Base-by-base conservation (phyloP, 2,329 filamentous ascomycete species). In the Stemphylium lycopersici region DNA sequence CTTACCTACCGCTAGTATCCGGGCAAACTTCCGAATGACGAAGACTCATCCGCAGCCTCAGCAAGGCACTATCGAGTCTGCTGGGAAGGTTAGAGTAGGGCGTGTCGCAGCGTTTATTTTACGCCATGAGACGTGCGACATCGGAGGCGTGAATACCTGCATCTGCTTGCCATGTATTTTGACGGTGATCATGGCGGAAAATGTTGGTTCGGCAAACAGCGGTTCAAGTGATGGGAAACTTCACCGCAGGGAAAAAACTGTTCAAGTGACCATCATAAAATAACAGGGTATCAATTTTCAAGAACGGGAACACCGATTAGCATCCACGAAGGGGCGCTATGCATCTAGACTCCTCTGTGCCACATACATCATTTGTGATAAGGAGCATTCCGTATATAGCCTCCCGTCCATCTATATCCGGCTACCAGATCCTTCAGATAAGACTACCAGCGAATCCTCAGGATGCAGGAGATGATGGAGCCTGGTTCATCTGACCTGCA, bases 321-420 rank as follows among this genome's bases (percentile, higher is more conserved):
- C 24, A 48, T 54, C 29, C 18, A 18, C 12, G 29, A 29, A 49
- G 43, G 13, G 38, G 48, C 46, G 48, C 43, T 48, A 48, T 47
- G 20, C 48, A 49, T 49, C 48, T 39, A 44, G 18, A 43, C 34
- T 54, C 55, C 56, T 41, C 51, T 33, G 24, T 40, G 48, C 39
- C 48, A 50, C 58, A 52, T 61, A 55, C 55, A 37, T 54, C 56
- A 52, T 42, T 37, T 18, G 29, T 52, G 37, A 52, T 24, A 29
- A 22, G 45, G 39, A 56, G 33, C 45, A 45, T 59, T 51, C 62
- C 63, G 61, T 55, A 58, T 34, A 49, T 69, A 63, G 55, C 67
- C 20, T 15, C 29, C 26, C 24, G 26, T 37, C 65, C 67, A 67
- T 58, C 54, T 66, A 54, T 69, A 70, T 66, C 65, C 63, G 67